Percentiles rank a stretch among this genome's conserved stretches.
phyloP scores from a whole-genome alignment of 2,329 filamentous ascomycete genomes.

The Calycina herbarum region DNA sequence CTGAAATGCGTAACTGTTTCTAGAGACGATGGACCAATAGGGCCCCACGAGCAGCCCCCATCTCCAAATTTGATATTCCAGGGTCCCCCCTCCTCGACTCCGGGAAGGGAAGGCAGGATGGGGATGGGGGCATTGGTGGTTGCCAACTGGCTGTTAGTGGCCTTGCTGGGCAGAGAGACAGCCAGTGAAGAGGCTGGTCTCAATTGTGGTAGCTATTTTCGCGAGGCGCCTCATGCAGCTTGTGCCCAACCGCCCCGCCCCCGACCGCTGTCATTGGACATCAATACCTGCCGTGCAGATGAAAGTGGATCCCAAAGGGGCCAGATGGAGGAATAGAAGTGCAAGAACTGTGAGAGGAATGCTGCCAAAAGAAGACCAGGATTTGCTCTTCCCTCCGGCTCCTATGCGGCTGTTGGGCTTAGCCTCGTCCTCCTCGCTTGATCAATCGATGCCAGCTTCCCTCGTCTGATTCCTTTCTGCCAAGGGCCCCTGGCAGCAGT shows the following conservation, averaged over 20 bases:
- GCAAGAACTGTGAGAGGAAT: slow-evolving; percentile 7
- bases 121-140: slow-evolving; percentile 17
- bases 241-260: slow-evolving; percentile 32
- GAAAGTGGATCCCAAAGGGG: slow-evolving; percentile 5
- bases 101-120: slow-evolving; percentile 22
- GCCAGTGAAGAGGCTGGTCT: slow-evolving; percentile 26
- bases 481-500: slow-evolving; percentile 9
- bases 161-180: slow-evolving; percentile 1
- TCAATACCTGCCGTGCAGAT: slow-evolving; percentile 15
- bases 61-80: slow-evolving; percentile 19
- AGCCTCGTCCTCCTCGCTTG: slow-evolving; percentile 17
- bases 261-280: slow-evolving; percentile 26
- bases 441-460: background rate
- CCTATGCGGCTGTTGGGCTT: slow-evolving; percentile 10
- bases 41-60: slow-evolving; percentile 23
- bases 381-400: slow-evolving; percentile 11
- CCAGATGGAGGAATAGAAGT: background rate
- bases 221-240: slow-evolving; percentile 37
- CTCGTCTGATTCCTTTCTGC: slow-evolving; percentile 6
- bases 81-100: slow-evolving; percentile 12
- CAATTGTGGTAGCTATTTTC: slow-evolving; percentile 34
- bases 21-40: slow-evolving; percentile 14
- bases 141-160: background rate
- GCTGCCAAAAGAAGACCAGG: slow-evolving; percentile 21
- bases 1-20: background rate